phyloP scores from a whole-genome alignment of 768 basidiomycete species.

The Boletus sp. region DNA sequence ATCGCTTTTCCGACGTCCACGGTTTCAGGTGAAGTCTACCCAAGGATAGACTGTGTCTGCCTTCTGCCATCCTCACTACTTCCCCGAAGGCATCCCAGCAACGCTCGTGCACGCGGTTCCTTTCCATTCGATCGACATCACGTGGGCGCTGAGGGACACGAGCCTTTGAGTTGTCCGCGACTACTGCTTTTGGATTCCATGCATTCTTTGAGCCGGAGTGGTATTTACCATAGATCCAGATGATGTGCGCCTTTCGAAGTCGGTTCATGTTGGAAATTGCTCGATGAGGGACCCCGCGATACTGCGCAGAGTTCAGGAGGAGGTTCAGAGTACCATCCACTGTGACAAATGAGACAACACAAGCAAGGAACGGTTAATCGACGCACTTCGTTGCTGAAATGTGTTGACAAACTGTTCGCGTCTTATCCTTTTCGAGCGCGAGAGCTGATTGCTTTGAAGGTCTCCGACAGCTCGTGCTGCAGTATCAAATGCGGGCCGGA shows the following conservation, averaged over 20 bases:
- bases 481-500: constrained; percentile 53
- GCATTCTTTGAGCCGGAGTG: constrained; percentile 17
- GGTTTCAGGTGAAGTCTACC: constrained; percentile 41
- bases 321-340: constrained; percentile 68
- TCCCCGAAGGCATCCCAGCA: constrained; percentile 50
- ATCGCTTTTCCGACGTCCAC: constrained; percentile 19
- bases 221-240: constrained; percentile 24
- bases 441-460: constrained; percentile 33
- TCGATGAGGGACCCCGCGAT: constrained; percentile 60
- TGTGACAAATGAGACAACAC: constrained; percentile 29
- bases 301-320: constrained; percentile 56
- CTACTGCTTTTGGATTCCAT: constrained; percentile 42
- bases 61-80: constrained; percentile 58
- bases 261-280: constrained; percentile 49
- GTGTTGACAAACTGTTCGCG: constrained; percentile 41
- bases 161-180: constrained; percentile 20
- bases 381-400: constrained; percentile 58
- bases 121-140: constrained; percentile 19
- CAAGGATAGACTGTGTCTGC: constrained; percentile 44
- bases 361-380: not conserved
- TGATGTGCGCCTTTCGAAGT: constrained; percentile 30
- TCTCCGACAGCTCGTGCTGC: constrained; percentile 44
- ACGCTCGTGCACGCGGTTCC: constrained; percentile 32
- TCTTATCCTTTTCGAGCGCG: constrained; percentile 26
- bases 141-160: constrained; percentile 9